These are phyloP conservation scores for Lentinula lateritia DNA, from an alignment of 768 basidiomycete genomes.

Conservation along the genomic window DNA sequence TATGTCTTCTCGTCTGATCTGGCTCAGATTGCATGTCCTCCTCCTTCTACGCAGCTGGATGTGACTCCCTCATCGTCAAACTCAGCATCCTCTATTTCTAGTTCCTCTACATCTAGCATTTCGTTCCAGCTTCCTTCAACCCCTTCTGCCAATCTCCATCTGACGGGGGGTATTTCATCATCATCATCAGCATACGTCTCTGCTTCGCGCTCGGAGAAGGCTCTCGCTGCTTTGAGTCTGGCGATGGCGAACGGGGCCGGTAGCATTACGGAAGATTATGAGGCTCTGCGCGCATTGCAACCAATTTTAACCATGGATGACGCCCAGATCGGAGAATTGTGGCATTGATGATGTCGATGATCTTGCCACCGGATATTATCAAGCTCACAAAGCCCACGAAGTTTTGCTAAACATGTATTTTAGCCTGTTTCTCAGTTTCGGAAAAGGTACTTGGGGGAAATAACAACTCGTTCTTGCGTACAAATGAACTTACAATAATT, in stretches of 20 bases:
- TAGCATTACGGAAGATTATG: constrained; percentile 48
- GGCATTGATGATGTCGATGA: constrained; percentile 30
- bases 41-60: constrained; percentile 9
- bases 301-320: constrained; percentile 26
- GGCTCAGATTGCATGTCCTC: constrained; percentile 5
- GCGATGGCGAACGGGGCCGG: constrained; percentile 64
- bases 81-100: constrained; percentile 29
- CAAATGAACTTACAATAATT: neutral
- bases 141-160: constrained; percentile 3
- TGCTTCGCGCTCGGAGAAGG: constrained; percentile 49
- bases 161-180: constrained; percentile 1
- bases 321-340: constrained; percentile 53
- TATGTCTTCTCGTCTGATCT: constrained; percentile 9
- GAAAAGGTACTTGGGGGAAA: neutral
- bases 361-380: neutral
- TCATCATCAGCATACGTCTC: constrained; percentile 10
- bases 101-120: constrained; percentile 34
- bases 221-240: constrained; percentile 51
- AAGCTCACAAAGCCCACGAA: neutral
- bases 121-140: constrained; percentile 26
- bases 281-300: constrained; percentile 37
- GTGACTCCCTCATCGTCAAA: constrained; percentile 28
- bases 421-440: neutral
- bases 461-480: neutral
- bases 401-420: neutral